Conservation (phyloP, 495 filamentous ascomycete species). For the Daldinia childiae region DNA sequence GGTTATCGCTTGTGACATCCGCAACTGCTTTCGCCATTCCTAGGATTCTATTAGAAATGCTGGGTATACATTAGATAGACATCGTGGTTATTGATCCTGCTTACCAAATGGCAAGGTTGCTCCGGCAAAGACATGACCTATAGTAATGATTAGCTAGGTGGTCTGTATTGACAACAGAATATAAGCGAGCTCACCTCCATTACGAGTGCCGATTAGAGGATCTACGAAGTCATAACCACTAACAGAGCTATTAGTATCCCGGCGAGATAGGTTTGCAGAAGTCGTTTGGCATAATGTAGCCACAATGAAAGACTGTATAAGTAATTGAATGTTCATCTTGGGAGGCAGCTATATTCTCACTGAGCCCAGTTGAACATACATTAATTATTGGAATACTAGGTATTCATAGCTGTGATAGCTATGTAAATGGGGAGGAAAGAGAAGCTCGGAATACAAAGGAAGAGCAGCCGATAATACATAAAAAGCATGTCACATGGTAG, state of each 20-base stretch:
- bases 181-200: constrained; percentile 70
- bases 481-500: constrained; percentile 28
- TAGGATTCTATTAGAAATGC: constrained; percentile 31
- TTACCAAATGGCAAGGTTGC: constrained; percentile 71
- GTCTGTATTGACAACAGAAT: constrained; percentile 37
- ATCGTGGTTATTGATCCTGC: background rate
- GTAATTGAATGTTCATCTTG: constrained; percentile 39
- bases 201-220: constrained; percentile 67
- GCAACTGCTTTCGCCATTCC: constrained; percentile 77
- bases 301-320: constrained; percentile 28
- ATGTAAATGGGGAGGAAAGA: background rate
- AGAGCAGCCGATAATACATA: constrained; percentile 21
- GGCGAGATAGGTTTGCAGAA: constrained; percentile 9
- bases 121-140: constrained; percentile 60
- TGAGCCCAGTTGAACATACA: constrained; percentile 11
- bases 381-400: background rate
- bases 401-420: background rate
- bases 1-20: constrained; percentile 69
- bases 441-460: constrained; percentile 2
- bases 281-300: constrained; percentile 31
- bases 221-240: constrained; percentile 54
- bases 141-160: constrained; percentile 10
- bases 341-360: constrained; percentile 3
- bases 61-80: background rate
- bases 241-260: constrained; percentile 16